phyloP scores from a whole-genome alignment of 1,284 basidiomycete species.

The Phaffia rhodozyma region DNA sequence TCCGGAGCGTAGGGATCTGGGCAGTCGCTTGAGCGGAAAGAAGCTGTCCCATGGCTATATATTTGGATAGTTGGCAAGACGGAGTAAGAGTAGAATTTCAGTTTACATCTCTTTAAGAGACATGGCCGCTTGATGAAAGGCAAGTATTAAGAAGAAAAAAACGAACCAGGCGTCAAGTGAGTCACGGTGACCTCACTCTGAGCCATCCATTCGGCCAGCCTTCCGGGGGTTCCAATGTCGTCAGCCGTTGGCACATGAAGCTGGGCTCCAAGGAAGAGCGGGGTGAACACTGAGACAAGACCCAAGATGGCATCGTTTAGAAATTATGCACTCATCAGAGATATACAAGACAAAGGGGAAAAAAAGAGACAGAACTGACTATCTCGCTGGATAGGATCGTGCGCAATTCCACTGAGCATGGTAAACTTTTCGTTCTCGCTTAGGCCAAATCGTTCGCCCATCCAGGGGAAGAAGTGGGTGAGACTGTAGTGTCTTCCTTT shows the following conservation, averaged over 20 bases:
- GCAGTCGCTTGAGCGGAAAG: conserved; percentile 88
- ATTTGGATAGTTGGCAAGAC: background rate
- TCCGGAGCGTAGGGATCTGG: conserved; percentile 72
- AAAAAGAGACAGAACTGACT: conserved; percentile 48
- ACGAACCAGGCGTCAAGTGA: conserved; percentile 67
- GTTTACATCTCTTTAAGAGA: background rate
- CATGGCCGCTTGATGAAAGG: background rate
- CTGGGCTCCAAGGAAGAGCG: conserved; percentile 91
- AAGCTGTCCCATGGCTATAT: conserved; percentile 86
- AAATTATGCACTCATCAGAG: background rate
- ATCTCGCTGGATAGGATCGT: conserved; percentile 97
- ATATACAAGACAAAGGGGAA: background rate
- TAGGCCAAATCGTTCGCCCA: conserved; percentile 79
- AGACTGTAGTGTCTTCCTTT: conserved; percentile 88
- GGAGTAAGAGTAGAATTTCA: background rate
- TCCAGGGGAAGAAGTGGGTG: conserved; percentile 99
- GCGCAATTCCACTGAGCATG: conserved; percentile 97
- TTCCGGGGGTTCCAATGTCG: conserved; percentile 93
- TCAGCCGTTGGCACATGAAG: conserved; percentile 94
- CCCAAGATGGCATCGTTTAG: background rate
- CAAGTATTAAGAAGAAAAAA: background rate
- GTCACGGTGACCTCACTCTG: conserved; percentile 80
- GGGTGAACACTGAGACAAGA: conserved; percentile 65
- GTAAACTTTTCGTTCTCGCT: conserved; percentile 74
- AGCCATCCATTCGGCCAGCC: conserved; percentile 98